Conservation (phyloP, 495 filamentous ascomycete species). For the Podospora tetraspora region DNA sequence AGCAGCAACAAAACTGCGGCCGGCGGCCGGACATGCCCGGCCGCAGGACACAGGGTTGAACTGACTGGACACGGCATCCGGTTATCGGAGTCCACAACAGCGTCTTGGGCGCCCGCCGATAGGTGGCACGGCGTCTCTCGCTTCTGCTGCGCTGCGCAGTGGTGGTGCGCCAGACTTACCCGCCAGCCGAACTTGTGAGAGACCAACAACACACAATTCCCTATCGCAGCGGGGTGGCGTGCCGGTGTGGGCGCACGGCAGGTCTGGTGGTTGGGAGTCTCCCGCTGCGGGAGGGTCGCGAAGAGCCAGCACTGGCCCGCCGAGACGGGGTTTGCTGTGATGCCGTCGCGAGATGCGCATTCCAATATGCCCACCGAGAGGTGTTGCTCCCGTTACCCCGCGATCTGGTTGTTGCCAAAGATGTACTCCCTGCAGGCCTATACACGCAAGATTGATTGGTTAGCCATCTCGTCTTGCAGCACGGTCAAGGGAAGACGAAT, state of each 20-base stretch:
- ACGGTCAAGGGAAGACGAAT: neutral
- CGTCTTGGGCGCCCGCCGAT: neutral
- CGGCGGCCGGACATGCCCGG: slow-evolving; percentile 5
- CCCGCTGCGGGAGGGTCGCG: slow-evolving; percentile 7
- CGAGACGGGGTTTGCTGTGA: neutral
- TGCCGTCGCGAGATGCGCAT: neutral
- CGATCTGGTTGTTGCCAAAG: slow-evolving; percentile 23
- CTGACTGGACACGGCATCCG: slow-evolving; percentile 1
- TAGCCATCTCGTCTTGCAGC: slow-evolving; percentile 14
- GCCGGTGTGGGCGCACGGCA: slow-evolving; percentile 8
- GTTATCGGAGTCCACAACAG: slow-evolving; percentile 3
- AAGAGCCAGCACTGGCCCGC: slow-evolving; percentile 8
- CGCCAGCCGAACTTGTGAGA: slow-evolving; percentile 1
- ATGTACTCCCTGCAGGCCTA: slow-evolving; percentile 48
- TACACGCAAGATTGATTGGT: slow-evolving; percentile 12
- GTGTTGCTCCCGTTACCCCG: slow-evolving; percentile 3
- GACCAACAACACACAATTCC: neutral
- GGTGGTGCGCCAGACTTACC: slow-evolving; percentile 2
- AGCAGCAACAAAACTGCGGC: neutral
- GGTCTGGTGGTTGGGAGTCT: slow-evolving; percentile 5
- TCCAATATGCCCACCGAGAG: neutral
- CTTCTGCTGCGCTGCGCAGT: neutral
- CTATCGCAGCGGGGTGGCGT: neutral
- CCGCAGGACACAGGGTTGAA: neutral
- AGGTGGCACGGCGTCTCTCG: neutral